phyloP scores from a whole-genome alignment of 164 flowering plant genomes.

The Annona squamosa region DNA sequence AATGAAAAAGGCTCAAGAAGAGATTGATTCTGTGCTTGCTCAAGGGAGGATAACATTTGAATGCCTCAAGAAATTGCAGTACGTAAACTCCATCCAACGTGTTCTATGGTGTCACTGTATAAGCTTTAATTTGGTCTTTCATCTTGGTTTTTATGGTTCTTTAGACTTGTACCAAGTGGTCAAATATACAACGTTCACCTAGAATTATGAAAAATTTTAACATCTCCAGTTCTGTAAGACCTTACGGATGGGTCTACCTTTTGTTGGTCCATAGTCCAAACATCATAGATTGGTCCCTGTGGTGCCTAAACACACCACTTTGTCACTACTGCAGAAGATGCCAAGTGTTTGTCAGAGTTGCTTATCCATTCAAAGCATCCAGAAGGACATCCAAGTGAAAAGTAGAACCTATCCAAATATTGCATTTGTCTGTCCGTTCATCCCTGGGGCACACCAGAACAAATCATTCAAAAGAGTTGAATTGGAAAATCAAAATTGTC shows the following conservation, averaged over 20 bases:
- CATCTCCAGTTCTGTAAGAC: background rate
- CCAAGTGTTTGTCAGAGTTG: no score
- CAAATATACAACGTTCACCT: background rate
- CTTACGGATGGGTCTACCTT: background rate
- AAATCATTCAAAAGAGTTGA: no score
- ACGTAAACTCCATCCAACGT: slow-evolving; percentile 21
- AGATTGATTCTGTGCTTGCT: slow-evolving; percentile 81
- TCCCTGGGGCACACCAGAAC: no score
- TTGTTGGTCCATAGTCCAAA: background rate
- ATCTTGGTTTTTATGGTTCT: no score
- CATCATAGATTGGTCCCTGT: background rate
- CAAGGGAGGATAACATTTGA: slow-evolving; percentile 50
- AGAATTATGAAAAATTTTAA: background rate
- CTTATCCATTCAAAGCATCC: no score
- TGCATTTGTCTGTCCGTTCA: no score
- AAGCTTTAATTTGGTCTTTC: background rate
- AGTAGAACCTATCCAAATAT: no score
- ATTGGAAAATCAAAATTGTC: no score
- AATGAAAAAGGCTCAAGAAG: slow-evolving; percentile 87
- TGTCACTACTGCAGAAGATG: no score
- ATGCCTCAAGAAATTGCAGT: slow-evolving; percentile 67
- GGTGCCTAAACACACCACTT: no score
- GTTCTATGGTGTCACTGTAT: background rate
- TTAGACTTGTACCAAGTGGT: background rate
- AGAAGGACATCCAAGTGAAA: no score